These are phyloP conservation scores for Jaenimonas drosophilae DNA, from an alignment of 208 protist genomes.

Conservation along the genomic window DNA sequence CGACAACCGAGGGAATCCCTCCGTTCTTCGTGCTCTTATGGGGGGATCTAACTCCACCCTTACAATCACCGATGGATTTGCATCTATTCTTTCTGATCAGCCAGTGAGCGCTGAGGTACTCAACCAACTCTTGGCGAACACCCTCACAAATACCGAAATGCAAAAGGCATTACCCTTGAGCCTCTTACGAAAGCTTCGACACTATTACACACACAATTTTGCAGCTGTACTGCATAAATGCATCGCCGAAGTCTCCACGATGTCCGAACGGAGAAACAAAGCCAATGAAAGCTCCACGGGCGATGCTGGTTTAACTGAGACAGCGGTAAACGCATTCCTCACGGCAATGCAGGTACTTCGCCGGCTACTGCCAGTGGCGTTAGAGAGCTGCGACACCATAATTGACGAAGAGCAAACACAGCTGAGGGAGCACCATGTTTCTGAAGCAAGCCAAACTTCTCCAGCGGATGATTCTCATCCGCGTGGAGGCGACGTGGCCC, in stretches of 20 bases:
- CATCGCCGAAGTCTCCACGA: conserved; percentile 37
- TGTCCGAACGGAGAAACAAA: conserved; percentile 13
- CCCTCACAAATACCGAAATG: conserved; percentile 36
- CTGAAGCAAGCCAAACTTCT: neutral
- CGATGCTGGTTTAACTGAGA: conserved; percentile 6
- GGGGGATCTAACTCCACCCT: neutral
- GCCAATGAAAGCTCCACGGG: conserved; percentile 1
- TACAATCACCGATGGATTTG: neutral
- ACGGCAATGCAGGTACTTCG: conserved; percentile 53
- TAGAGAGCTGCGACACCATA: conserved; percentile 40
- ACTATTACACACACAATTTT: conserved; percentile 76
- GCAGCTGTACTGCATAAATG: conserved; percentile 55
- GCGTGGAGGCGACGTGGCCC: too few relatives aligned
- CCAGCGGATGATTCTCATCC: neutral
- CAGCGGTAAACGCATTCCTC: conserved; percentile 19
- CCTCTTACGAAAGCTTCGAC: conserved; percentile 54
- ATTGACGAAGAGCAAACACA: neutral
- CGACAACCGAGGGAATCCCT: neutral
- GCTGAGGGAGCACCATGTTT: neutral
- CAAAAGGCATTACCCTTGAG: conserved; percentile 29
- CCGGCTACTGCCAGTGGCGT: conserved; percentile 49
- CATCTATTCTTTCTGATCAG: neutral
- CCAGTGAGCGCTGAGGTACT: conserved; percentile 14
- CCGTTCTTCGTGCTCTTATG: neutral
- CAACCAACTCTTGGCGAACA: conserved; percentile 18